Percentiles rank a stretch among this genome's conserved stretches.
Evolutionary conservation across 2,329 filamentous ascomycete species (phyloP).

Genomic region (Monosporascus sp.): DNA sequence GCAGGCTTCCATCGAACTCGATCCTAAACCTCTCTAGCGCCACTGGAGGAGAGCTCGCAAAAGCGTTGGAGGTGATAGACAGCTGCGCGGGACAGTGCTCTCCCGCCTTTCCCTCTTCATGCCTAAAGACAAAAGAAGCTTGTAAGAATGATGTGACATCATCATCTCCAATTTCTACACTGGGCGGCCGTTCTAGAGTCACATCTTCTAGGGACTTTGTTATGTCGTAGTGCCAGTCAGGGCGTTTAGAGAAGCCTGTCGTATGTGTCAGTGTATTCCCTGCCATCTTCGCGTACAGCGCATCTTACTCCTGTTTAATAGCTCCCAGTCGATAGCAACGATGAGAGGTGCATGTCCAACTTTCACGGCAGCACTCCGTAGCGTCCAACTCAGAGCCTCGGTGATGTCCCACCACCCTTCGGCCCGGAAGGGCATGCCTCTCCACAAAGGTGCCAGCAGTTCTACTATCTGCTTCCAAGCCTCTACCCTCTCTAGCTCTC

Average conservation of each 20-base stretch:
- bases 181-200: slow-evolving; percentile 37
- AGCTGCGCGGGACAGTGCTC: slow-evolving; percentile 55
- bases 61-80: slow-evolving; percentile 50
- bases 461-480: slow-evolving; percentile 51
- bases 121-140: slow-evolving; percentile 53
- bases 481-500: slow-evolving; percentile 45
- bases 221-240: slow-evolving; percentile 59
- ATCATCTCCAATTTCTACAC: slow-evolving; percentile 46
- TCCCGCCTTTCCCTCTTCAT: slow-evolving; percentile 56
- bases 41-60: slow-evolving; percentile 46
- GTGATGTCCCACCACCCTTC: slow-evolving; percentile 57
- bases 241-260: slow-evolving; percentile 47
- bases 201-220: slow-evolving; percentile 50
- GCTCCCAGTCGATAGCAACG: slow-evolving; percentile 60
- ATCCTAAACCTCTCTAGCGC: slow-evolving; percentile 47
- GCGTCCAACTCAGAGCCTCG: slow-evolving; percentile 57
- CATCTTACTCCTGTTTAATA: slow-evolving; percentile 52
- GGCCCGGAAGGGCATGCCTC: slow-evolving; percentile 47
- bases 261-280: slow-evolving; percentile 13
- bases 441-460: slow-evolving; percentile 53
- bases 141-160: slow-evolving; percentile 49
- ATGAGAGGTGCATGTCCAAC: slow-evolving; percentile 50
- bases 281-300: neutral
- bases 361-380: slow-evolving; percentile 51
- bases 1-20: slow-evolving; percentile 53